phyloP scores from a whole-genome alignment of 2,329 filamentous ascomycete genomes.

The Ceratocystis destructans region DNA sequence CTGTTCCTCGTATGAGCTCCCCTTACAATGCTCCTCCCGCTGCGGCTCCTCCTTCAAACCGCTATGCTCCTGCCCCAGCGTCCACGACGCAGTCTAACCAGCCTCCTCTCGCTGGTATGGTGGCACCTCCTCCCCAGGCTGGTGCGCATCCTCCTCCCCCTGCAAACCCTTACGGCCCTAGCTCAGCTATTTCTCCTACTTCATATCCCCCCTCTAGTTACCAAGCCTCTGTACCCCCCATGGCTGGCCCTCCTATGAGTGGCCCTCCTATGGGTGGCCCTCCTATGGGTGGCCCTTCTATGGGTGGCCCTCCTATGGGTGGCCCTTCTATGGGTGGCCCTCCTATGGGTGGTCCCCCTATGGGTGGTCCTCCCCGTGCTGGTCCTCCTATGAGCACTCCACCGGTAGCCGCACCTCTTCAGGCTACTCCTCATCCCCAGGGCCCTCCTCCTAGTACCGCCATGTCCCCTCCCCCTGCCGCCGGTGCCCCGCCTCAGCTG shows the following conservation, averaged over 20 bases:
- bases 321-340: no score
- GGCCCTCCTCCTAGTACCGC: constrained; percentile 21
- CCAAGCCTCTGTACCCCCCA: constrained; percentile 32
- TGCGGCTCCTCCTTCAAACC: constrained; percentile 52
- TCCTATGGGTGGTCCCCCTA: constrained; percentile 25
- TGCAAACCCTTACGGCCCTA: constrained; percentile 31
- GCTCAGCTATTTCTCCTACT: constrained; percentile 25
- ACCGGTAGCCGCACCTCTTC: constrained; percentile 20
- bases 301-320: constrained; percentile 25
- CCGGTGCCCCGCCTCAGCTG: constrained; percentile 36
- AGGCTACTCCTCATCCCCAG: constrained; percentile 1
- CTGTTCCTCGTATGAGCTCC: constrained; percentile 60
- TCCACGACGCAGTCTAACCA: constrained; percentile 27
- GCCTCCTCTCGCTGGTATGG: constrained; percentile 27
- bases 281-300: constrained; percentile 17
- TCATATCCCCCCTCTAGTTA: constrained; percentile 20
- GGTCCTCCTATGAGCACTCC: constrained; percentile 24
- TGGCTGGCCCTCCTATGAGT: constrained; percentile 31
- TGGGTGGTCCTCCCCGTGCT: constrained; percentile 20
- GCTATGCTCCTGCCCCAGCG: constrained; percentile 53
- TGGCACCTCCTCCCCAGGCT: constrained; percentile 30
- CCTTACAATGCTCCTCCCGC: constrained; percentile 74
- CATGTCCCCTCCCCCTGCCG: constrained; percentile 28
- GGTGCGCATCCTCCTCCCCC: constrained; percentile 36
- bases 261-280: constrained; percentile 24